A percentile compares a stretch with the other conserved stretches of the same genome.
These are phyloP conservation scores for Asparagopsis taxiformis DNA, from an alignment of 31 red algal genomes.

Conservation along the genomic window DNA sequence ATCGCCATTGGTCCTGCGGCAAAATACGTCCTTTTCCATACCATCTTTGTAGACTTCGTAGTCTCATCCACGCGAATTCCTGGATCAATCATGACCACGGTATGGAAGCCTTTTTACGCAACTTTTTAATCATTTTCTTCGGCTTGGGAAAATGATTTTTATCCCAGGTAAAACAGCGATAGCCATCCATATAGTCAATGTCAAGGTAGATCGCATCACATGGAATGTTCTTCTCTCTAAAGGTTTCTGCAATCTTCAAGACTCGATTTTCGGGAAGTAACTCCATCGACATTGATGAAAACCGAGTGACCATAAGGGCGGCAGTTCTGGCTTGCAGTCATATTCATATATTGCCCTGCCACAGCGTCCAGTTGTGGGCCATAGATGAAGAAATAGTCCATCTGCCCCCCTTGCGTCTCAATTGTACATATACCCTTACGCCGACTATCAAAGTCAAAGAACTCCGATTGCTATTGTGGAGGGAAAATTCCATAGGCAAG, in stretches of 20 bases:
- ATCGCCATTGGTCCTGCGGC: background rate
- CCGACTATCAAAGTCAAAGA: too few relatives aligned
- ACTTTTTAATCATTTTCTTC: conserved; percentile 1
- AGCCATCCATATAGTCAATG: conserved; percentile 21
- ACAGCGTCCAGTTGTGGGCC: too few relatives aligned
- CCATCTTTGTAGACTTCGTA: conserved; percentile 19
- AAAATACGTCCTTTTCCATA: conserved; percentile 1
- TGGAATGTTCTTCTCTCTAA: conserved; percentile 14
- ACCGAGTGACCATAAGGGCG: conserved; percentile 11
- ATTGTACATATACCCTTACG: too few relatives aligned
- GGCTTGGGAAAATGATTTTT: conserved; percentile 19
- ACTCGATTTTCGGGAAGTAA: conserved; percentile 5
- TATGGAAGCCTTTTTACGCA: conserved; percentile 1
- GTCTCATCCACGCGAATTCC: conserved; percentile 16
- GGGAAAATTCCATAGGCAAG: too few relatives aligned
- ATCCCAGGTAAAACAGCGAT: conserved; percentile 25
- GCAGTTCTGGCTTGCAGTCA: conserved; percentile 14
- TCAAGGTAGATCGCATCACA: conserved; percentile 32
- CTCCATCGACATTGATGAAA: conserved; percentile 30
- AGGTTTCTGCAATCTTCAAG: background rate
- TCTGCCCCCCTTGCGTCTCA: too few relatives aligned
- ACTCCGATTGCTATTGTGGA: too few relatives aligned
- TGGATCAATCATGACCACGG: conserved; percentile 13
- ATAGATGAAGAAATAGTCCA: too few relatives aligned
- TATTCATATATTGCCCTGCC: too few relatives aligned